Base-by-base conservation (phyloP, 2,329 filamentous ascomycete genomes). In the Penicillium janthinellum region DNA sequence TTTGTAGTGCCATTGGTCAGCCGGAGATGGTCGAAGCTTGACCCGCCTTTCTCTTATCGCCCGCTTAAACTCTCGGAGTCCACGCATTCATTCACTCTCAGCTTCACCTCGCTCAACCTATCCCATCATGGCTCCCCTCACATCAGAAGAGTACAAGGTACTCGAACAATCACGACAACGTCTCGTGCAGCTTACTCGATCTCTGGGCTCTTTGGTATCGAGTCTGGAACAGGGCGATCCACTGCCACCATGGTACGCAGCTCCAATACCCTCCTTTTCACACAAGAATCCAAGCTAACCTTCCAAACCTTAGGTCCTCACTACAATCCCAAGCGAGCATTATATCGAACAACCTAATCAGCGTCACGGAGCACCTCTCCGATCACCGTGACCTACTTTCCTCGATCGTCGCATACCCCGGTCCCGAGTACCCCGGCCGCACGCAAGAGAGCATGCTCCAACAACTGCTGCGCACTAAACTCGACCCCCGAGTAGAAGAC, bases 401-500 rank as follows among this genome's bases (percentile, higher is more conserved):
- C 58, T 86, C 86, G 56, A 83, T 91, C 54, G 88, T 90, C 64
- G 85, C 90, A 22, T 91, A 90, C 71, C 92, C 92, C 0, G 86
- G 88, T 12, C 90, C 91, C 2, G 87, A 88, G 73, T 95, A 86
- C 76, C 92, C 86, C 4, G 89, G 86, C 39, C 88, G 84, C 67
- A 88, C 84, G 5, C 87, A 91, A 73, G 78, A 73, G 1, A 70
- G 72, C 51, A 81, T 91, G 4, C 82, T 94, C 1, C 82, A 85
- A 28, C 85, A 89, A 67, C 81, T 96, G 2, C 80, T 96, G 35
- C 88, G 91, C 41, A 96, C 95, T 77, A 95, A 95, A 73, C 83
- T 92, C 51, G 91, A 95, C 66, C 90, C 91, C 0, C 83, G 86
- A 25, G 87, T 92, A 17, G 90, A 93, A 71, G 86, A 88, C 58